phyloP scores from a whole-genome alignment of 108 stramenopile species.

The Hondaea fermentalgiana region DNA sequence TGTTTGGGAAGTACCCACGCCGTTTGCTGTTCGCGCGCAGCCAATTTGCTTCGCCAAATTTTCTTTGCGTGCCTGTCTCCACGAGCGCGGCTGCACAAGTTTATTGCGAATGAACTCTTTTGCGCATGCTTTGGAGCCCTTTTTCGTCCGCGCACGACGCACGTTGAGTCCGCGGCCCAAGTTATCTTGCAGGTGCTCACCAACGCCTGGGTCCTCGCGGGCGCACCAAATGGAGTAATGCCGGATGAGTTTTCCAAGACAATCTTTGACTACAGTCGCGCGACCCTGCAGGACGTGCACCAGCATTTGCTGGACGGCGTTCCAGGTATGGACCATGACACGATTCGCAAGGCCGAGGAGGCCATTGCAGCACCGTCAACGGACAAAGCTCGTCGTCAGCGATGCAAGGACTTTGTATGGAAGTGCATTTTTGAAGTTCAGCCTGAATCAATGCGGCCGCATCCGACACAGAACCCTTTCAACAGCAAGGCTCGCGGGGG shows the following conservation, averaged over 20 bases:
- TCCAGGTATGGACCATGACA: not conserved
- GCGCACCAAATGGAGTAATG: not conserved
- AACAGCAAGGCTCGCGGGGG: not conserved
- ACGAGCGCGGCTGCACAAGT: not conserved
- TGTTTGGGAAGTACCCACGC: not conserved
- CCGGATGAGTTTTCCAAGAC: not conserved
- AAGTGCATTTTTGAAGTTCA: not conserved
- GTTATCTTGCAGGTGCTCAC: constrained; percentile 1
- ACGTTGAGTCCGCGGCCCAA: not conserved
- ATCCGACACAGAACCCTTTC: not conserved
- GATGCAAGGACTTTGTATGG: not conserved
- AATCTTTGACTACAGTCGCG: not conserved
- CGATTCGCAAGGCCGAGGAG: not conserved
- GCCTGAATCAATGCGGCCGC: not conserved
- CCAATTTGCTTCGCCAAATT: not conserved
- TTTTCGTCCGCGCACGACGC: not conserved
- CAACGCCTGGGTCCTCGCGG: not conserved
- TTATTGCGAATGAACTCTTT: not conserved
- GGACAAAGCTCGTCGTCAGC: not conserved
- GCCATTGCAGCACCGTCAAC: not conserved
- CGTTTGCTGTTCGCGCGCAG: not conserved
- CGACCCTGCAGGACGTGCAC: not conserved
- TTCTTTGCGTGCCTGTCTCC: not conserved
- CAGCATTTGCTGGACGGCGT: not conserved
- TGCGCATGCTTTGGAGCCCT: not conserved